Base-by-base conservation (phyloP, 805 yeast species). In the Candida vaughaniae region DNA sequence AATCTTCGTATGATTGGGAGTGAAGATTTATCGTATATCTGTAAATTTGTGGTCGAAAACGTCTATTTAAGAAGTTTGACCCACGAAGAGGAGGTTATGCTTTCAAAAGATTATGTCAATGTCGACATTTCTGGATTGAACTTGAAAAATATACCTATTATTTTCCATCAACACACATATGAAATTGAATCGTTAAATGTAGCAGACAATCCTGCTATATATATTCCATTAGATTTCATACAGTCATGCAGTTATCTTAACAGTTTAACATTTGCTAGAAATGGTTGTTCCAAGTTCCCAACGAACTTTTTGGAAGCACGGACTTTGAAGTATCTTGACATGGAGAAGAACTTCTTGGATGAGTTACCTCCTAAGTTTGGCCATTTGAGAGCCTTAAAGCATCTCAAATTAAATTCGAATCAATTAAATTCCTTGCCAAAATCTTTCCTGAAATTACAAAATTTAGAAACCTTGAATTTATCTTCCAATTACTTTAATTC, bases 161-260 rank as follows among this genome's bases (percentile, higher is more conserved):
- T 84, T 19, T 77, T 90, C 45, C 88, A 83, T 55, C 85, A 79
- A 48, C 85, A 79, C 42, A 85, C 95, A 0, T 75, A 82, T 38
- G 91, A 86, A 44, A 87, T 90, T 40, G 85, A 84, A 48, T 73
- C 81, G 43, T 68, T 90, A 43, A 91, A 90, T 58, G 87, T 88
- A 6, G 84, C 95, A 2, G 78, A 83, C 45, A 90, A 90, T 55
- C 95, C 96, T 3, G 84, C 95, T 12, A 82, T 91, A 36, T 78
- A 80, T 41, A 66, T 90, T 22, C 95, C 97, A 0, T 64, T 78
- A 38, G 96, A 89, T 53, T 90, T 90, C 55, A 80, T 90, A 51
- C 95, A 88, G 55, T 77, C 83, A 16, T 86, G 95, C 47, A 74
- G 78, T 27, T 85, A 85, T 51, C 67, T 89, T 51, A 71, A 75